Base-by-base conservation (phyloP, 805 yeast genomes). In the Zygotorulaspora danielsina region DNA sequence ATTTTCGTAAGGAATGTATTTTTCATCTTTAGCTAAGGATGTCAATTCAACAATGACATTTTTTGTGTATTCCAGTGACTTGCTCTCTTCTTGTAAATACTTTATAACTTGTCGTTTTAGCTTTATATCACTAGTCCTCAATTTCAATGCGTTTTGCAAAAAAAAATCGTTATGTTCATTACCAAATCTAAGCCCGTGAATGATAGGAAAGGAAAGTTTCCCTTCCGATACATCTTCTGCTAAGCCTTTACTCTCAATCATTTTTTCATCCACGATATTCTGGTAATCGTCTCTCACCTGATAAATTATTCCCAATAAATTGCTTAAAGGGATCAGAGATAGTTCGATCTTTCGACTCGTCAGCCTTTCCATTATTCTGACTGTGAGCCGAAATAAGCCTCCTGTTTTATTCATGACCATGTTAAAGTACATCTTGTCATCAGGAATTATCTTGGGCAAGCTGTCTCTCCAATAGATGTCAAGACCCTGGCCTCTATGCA, bases 381-480 rank as follows among this genome's bases (percentile, higher is more conserved):
- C 77, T 0, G 90, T 79, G 24, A 89, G 65, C 46, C 96, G 69
- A 55, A 87, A 84, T 24, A 89, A 66, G 0, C 97, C 97, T 1
- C 95, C 96, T 0, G 97, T 89, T 51, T 83, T 89, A 55, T 86
- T 80, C 72, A 75, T 75, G 6, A 84, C 95, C 96, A 90, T 89
- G 26, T 70, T 71, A 22, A 79, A 58, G 54, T 89, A 89, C 53
- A 84, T 78, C 1, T 61, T 57, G 44, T 79, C 82, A 4, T 68
- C 65, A 0, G 93, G 93, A 33, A 81, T 70, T 11, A 49, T 41
- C 13, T 40, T 33, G 7, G 47, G 44, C 21, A 69, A 53, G 19
- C 71, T 66, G 41, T 87, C 95, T 46, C 97, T 69, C 96, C 97
- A 89, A 59, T 79, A 82, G 15, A 89, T 71, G 51, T 89, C 97